These are phyloP conservation scores for Zymoseptoria passerinii DNA, from an alignment of 2,329 filamentous ascomycete genomes.

Conservation along the genomic window DNA sequence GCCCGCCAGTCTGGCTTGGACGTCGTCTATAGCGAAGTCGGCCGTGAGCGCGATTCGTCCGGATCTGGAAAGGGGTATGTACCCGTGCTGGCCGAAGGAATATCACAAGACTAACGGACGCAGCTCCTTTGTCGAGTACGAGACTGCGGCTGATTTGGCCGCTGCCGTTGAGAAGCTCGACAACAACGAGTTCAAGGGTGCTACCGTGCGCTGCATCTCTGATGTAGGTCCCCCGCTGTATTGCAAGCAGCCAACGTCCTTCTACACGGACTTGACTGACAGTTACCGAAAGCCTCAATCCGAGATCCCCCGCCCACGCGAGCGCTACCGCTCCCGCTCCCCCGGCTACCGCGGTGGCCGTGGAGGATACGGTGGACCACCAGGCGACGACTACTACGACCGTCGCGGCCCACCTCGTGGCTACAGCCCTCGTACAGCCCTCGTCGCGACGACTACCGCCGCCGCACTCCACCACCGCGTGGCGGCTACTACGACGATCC, in stretches of 20 bases:
- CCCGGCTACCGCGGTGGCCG: slow-evolving; percentile 58
- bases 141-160: slow-evolving; percentile 81
- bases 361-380: slow-evolving; percentile 48
- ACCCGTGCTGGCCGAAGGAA: neutral
- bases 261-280: slow-evolving; percentile 8
- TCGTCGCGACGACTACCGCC: slow-evolving; percentile 74
- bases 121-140: slow-evolving; percentile 89
- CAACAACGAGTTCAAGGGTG: slow-evolving; percentile 84
- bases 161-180: slow-evolving; percentile 93
- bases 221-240: slow-evolving; percentile 52
- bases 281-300: slow-evolving; percentile 57
- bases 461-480: slow-evolving; percentile 69
- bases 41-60: slow-evolving; percentile 72
- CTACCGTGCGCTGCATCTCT: slow-evolving; percentile 72
- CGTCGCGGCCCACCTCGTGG: slow-evolving; percentile 72
- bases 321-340: slow-evolving; percentile 69
- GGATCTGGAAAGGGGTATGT: slow-evolving; percentile 58
- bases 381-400: slow-evolving; percentile 67
- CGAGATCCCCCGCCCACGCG: slow-evolving; percentile 48
- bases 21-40: slow-evolving; percentile 95
- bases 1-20: slow-evolving; percentile 93
- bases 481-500: slow-evolving; percentile 71
- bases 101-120: neutral
- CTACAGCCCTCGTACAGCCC: slow-evolving; percentile 89
- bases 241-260: slow-evolving; percentile 4